These are phyloP conservation scores for Naegleria gruberi DNA, from an alignment of 208 protist genomes.

Conservation along the genomic window DNA sequence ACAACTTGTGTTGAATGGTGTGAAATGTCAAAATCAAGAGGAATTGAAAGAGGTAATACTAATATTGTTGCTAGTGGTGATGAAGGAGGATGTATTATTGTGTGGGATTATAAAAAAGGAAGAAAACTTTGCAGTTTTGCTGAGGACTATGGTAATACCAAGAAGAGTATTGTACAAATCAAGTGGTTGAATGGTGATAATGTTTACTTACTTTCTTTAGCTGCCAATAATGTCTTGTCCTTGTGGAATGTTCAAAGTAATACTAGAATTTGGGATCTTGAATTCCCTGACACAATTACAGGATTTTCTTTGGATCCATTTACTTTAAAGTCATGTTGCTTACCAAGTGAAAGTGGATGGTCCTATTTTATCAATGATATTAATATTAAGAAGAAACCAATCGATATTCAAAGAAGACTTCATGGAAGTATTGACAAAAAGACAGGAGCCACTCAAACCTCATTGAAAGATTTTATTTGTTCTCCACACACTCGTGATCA, in stretches of 20 bases:
- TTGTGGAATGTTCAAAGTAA: not conserved
- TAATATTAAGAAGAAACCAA: not conserved
- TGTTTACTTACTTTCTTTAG: not conserved
- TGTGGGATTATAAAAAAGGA: not conserved
- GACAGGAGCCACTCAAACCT: not conserved
- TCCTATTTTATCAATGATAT: not conserved
- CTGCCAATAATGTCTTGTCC: not conserved
- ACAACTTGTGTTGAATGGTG: slow-evolving; percentile 9
- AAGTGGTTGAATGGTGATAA: slow-evolving; percentile 9
- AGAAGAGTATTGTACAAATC: not conserved
- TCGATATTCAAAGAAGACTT: not conserved
- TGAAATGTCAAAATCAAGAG: not conserved
- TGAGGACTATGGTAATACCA: not conserved
- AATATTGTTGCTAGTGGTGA: not conserved
- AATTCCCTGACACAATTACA: not conserved
- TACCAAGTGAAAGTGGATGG: not conserved
- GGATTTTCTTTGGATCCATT: slow-evolving; percentile 4
- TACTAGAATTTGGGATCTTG: not conserved
- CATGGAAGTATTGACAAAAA: not conserved
- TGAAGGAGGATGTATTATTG: not conserved
- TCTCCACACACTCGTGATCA: not conserved
- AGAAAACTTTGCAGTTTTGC: not conserved
- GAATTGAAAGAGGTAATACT: slow-evolving; percentile 5
- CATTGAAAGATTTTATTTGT: not conserved
- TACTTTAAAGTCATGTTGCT: too few species aligned